Percentiles rank a stretch among this genome's conserved stretches.
Evolutionary conservation across 805 yeast species (phyloP).

Genomic region (Candida sanyiensis): DNA sequence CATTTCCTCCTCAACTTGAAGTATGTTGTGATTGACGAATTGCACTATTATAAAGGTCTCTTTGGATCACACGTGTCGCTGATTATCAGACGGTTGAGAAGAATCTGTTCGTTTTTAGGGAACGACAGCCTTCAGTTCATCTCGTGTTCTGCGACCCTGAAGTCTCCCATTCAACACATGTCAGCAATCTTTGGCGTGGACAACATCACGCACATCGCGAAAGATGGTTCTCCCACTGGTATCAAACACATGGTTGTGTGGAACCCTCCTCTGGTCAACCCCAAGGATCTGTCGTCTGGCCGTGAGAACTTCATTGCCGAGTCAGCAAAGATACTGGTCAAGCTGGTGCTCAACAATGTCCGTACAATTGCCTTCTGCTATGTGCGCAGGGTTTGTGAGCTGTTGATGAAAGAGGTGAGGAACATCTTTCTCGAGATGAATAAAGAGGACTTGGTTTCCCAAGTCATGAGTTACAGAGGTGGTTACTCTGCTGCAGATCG

Average conservation of each 20-base stretch:
- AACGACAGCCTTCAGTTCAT: constrained; percentile 58
- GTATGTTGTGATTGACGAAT: constrained; percentile 75
- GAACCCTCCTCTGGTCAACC: constrained; percentile 73
- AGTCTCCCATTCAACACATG: constrained; percentile 70
- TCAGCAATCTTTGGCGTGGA: constrained; percentile 65
- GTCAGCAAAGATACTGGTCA: constrained; percentile 67
- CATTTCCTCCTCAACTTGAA: constrained; percentile 57
- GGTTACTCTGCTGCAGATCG: constrained; percentile 88
- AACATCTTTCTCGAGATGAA: constrained; percentile 41
- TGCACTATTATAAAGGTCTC: constrained; percentile 83
- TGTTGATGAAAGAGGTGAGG: constrained; percentile 78
- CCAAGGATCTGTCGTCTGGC: constrained; percentile 50
- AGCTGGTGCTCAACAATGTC: constrained; percentile 55
- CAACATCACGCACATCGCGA: constrained; percentile 47
- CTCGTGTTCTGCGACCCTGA: constrained; percentile 92
- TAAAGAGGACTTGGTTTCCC: constrained; percentile 42
- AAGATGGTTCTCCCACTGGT: constrained; percentile 90
- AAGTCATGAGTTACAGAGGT: constrained; percentile 89
- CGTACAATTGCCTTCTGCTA: constrained; percentile 89
- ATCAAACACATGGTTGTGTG: constrained; percentile 70
- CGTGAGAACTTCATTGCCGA: constrained; percentile 69
- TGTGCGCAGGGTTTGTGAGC: constrained; percentile 79
- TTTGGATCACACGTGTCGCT: constrained; percentile 92
- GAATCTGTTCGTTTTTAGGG: constrained; percentile 53
- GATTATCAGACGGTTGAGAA: constrained; percentile 70